Evolutionary conservation across 2,329 filamentous ascomycete species (phyloP).

Genomic region (Blastomyces gilchristii): DNA sequence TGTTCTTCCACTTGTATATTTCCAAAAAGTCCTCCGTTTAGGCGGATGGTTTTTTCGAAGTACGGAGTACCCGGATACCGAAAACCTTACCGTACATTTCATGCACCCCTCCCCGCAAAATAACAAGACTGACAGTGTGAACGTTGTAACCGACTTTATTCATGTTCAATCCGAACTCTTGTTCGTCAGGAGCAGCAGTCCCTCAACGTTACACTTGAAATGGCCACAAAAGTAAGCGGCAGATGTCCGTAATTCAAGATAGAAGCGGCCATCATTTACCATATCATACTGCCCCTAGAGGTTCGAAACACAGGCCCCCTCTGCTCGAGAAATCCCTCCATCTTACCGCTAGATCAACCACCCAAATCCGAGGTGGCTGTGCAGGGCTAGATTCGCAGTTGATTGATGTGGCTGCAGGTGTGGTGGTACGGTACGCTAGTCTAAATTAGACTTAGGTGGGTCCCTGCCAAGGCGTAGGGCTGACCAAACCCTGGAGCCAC

Average conservation of each 20-base stretch:
- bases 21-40: background rate
- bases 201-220: background rate
- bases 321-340: too few relatives aligned
- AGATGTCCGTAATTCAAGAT: background rate
- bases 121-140: too few relatives aligned
- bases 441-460: background rate
- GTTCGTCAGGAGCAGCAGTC: background rate
- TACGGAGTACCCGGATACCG: background rate
- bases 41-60: background rate
- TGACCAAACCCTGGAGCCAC: background rate
- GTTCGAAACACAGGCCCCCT: background rate
- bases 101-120: too few relatives aligned
- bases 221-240: background rate
- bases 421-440: background rate
- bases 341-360: background rate
- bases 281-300: background rate
- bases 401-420: background rate
- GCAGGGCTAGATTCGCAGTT: background rate
- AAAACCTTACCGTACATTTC: too few relatives aligned
- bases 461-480: conserved; percentile 5
- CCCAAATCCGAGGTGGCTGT: background rate
- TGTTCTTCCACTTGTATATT: background rate
- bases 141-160: background rate
- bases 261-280: background rate
- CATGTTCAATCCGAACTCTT: background rate